Conservation (phyloP, 148 eudicot species). For the Rhododendron williamsianum region DNA sequence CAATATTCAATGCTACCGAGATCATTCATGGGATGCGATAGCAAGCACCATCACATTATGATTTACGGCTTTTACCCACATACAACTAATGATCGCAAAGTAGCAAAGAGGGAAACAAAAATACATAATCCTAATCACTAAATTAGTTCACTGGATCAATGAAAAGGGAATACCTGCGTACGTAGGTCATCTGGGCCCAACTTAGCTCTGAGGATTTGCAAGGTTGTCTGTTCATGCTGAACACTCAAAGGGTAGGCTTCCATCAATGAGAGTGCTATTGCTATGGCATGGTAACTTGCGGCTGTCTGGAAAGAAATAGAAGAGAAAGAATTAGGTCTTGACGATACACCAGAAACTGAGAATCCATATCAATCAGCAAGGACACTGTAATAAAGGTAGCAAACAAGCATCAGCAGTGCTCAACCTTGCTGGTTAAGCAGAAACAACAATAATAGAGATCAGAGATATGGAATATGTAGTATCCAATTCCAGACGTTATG, state of each 20-base stretch:
- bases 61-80: neutral
- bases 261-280: conserved; percentile 98
- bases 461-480: neutral
- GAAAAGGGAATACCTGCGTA: conserved; percentile 66
- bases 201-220: conserved; percentile 95
- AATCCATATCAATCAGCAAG: neutral
- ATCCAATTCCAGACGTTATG: neutral
- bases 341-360: neutral
- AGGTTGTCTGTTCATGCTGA: conserved; percentile 97
- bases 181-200: conserved; percentile 99
- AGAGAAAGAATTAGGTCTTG: conserved; percentile 9
- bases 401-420: neutral
- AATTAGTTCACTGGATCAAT: neutral
- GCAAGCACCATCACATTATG: neutral
- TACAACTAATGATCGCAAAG: neutral
- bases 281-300: conserved; percentile 99
- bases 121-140: neutral
- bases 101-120: neutral
- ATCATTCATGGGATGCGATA: neutral
- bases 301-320: conserved; percentile 67
- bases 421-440: neutral
- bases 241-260: conserved; percentile 99
- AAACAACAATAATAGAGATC: neutral
- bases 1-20: neutral
- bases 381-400: neutral